These are phyloP conservation scores for Gleditsia sinensis DNA, from an alignment of 306 rosid species.

Conservation along the genomic window DNA sequence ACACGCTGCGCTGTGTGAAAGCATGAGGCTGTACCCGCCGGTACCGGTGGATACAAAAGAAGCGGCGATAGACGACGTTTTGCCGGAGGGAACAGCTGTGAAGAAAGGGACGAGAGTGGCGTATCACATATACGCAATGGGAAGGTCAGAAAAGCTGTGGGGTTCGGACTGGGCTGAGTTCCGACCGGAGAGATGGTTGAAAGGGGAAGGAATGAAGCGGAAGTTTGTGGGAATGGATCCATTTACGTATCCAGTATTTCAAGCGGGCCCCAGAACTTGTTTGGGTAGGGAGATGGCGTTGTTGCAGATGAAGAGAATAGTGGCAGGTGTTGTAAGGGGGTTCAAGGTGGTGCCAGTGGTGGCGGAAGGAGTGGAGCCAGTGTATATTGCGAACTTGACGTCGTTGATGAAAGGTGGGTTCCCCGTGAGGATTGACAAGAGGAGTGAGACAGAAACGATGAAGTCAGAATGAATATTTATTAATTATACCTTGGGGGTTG, in stretches of 20 bases:
- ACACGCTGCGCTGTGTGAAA: slow-evolving; percentile 79
- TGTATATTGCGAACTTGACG: slow-evolving; percentile 45
- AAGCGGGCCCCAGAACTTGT: slow-evolving; percentile 85
- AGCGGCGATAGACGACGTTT: slow-evolving; percentile 50
- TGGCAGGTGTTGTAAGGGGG: slow-evolving; percentile 47
- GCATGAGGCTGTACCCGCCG: slow-evolving; percentile 83
- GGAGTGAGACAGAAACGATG: background rate
- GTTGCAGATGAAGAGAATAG: slow-evolving; percentile 78
- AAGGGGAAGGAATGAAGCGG: slow-evolving; percentile 43
- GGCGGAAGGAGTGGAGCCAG: slow-evolving; percentile 38
- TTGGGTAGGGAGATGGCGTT: slow-evolving; percentile 91
- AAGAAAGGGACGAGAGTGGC: slow-evolving; percentile 58
- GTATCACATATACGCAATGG: slow-evolving; percentile 41
- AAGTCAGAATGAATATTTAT: too few relatives aligned
- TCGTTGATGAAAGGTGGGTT: slow-evolving; percentile 67
- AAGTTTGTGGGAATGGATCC: slow-evolving; percentile 54
- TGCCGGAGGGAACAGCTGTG: slow-evolving; percentile 73
- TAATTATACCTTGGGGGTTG: too few relatives aligned
- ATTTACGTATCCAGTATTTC: slow-evolving; percentile 66
- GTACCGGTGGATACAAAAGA: slow-evolving; percentile 57
- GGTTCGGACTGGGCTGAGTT: slow-evolving; percentile 70
- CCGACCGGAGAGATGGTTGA: slow-evolving; percentile 75
- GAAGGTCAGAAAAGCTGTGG: slow-evolving; percentile 64
- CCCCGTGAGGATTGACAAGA: slow-evolving; percentile 34
- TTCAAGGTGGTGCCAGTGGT: slow-evolving; percentile 57